Evolutionary conservation across 164 flowering plant genomes (phyloP).

Genomic region (Vitis amurensis): DNA sequence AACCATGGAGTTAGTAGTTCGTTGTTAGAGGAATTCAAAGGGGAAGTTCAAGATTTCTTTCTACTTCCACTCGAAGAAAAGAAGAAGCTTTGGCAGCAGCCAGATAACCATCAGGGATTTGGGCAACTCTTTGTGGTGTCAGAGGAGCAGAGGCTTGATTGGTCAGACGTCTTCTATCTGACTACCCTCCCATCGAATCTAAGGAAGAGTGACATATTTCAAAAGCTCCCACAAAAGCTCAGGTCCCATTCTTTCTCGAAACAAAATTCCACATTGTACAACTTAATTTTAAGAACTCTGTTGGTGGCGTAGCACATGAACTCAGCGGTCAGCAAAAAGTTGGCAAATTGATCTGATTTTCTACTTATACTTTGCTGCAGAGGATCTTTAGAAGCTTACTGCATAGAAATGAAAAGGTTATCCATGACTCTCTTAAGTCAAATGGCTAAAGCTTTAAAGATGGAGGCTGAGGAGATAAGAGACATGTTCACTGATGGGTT

Average conservation of each 20-base stretch:
- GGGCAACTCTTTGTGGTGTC: conserved; percentile 40
- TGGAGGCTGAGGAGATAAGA: conserved; percentile 27
- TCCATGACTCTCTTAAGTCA: conserved; percentile 16
- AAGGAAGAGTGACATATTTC: conserved; percentile 25
- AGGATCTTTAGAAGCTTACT: conserved; percentile 24
- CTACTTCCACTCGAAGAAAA: conserved; percentile 33
- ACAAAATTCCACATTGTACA: too few relatives aligned
- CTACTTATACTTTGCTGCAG: conserved; percentile 7
- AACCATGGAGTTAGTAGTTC: conserved; percentile 34
- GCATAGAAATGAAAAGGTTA: conserved; percentile 22
- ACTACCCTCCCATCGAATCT: conserved; percentile 25
- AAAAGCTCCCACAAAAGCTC: conserved; percentile 29
- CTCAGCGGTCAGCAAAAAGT: too few relatives aligned
- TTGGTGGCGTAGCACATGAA: too few relatives aligned
- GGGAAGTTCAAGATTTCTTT: conserved; percentile 27
- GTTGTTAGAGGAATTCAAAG: conserved; percentile 24
- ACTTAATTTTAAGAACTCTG: too few relatives aligned
- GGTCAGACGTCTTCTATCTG: conserved; percentile 36
- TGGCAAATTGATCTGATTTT: too few relatives aligned
- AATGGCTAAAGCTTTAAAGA: conserved; percentile 34
- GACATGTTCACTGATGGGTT: conserved; percentile 26
- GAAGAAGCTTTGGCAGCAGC: conserved; percentile 35
- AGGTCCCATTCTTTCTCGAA: conserved; percentile 10
- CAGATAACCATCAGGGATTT: conserved; percentile 37
- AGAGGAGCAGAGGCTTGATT: conserved; percentile 38